These are phyloP conservation scores for Neoarthrinium moseri DNA, from an alignment of 2,329 filamentous ascomycete genomes.

Conservation along the genomic window DNA sequence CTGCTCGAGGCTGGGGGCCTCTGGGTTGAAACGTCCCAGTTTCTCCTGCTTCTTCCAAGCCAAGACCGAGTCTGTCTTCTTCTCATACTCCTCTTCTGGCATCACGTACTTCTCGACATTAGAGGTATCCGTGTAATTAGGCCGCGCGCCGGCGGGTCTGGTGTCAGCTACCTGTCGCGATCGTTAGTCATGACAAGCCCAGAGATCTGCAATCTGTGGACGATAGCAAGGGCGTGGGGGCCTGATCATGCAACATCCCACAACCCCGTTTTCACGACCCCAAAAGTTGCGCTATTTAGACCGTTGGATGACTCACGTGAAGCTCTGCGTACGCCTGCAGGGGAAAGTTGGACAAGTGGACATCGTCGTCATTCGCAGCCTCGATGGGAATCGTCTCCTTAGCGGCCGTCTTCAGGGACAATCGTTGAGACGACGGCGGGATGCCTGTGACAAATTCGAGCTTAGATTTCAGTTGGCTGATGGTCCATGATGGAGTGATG, in stretches of 20 bases:
- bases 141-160: conserved; percentile 71
- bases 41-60: conserved; percentile 96
- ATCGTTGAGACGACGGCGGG: conserved; percentile 73
- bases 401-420: conserved; percentile 66
- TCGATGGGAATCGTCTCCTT: conserved; percentile 64
- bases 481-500: conserved; percentile 88
- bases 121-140: conserved; percentile 79
- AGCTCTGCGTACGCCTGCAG: conserved; percentile 76
- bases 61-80: conserved; percentile 82
- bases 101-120: conserved; percentile 87
- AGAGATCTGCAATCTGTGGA: too few relatives aligned
- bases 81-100: conserved; percentile 82
- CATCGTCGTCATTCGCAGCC: conserved; percentile 70
- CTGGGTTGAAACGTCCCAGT: conserved; percentile 92
- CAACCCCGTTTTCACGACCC: too few relatives aligned
- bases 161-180: conserved; percentile 69
- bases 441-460: conserved; percentile 93
- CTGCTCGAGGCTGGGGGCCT: conserved; percentile 71
- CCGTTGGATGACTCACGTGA: conserved; percentile 61
- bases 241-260: too few relatives aligned
- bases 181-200: conserved; percentile 6
- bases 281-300: too few relatives aligned
- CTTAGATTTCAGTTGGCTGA: conserved; percentile 79
- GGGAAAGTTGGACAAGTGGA: conserved; percentile 62
- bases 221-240: too few relatives aligned